phyloP scores from a whole-genome alignment of 805 yeast species.

The Pichia rugopelliculosa region DNA sequence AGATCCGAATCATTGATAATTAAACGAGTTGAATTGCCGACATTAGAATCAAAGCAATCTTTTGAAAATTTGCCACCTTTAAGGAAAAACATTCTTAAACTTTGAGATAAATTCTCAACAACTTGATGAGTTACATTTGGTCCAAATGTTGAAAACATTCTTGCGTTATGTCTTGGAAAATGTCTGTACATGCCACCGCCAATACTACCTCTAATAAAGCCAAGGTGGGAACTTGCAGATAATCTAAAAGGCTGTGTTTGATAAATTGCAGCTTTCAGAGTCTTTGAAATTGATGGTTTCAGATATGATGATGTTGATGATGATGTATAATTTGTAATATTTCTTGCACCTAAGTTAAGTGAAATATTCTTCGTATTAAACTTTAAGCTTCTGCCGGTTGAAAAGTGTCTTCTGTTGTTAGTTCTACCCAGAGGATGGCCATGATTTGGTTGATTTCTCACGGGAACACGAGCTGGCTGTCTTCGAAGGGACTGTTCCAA shows the following conservation, averaged over 20 bases:
- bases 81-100: conserved; percentile 32
- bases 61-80: conserved; percentile 27
- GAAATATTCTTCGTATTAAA: background rate
- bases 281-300: conserved; percentile 5
- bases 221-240: conserved; percentile 14
- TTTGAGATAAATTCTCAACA: conserved; percentile 48
- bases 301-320: background rate
- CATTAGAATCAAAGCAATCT: conserved; percentile 17
- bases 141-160: conserved; percentile 35
- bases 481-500: conserved; percentile 25
- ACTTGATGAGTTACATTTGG: conserved; percentile 44
- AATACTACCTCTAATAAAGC: conserved; percentile 8
- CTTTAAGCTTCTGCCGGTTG: conserved; percentile 14
- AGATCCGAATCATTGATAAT: conserved; percentile 16
- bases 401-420: conserved; percentile 19
- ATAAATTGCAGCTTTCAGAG: conserved; percentile 17
- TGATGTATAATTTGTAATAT: background rate
- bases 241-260: conserved; percentile 25
- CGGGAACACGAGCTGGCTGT: conserved; percentile 34
- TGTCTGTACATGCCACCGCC: conserved; percentile 29
- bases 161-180: conserved; percentile 30
- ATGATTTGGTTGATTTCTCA: conserved; percentile 5
- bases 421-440: conserved; percentile 19
- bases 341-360: background rate
- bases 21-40: background rate